Conservation (phyloP, 345 rosid genomes). For the Moricandia arvensis region DNA sequence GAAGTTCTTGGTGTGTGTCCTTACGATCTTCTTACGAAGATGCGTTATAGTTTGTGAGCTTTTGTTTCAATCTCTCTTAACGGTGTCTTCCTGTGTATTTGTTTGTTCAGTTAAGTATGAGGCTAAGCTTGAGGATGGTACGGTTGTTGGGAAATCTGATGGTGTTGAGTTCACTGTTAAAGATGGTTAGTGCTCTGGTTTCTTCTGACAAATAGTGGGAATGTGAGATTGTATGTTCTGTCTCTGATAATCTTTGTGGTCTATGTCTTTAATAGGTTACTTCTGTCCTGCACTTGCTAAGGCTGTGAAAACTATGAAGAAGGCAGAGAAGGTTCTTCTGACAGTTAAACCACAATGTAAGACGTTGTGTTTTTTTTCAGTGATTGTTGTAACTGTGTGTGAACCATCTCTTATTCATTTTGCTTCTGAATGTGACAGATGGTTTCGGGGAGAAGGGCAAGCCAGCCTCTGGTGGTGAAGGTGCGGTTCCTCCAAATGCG, state of each 20-base stretch:
- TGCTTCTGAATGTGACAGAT: constrained; percentile 42
- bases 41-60: neutral
- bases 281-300: constrained; percentile 80
- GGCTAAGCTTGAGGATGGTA: constrained; percentile 76
- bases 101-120: constrained; percentile 62
- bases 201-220: neutral
- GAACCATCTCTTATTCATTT: neutral
- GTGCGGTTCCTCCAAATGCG: constrained; percentile 83
- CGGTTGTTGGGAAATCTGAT: constrained; percentile 61
- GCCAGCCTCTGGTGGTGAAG: constrained; percentile 49
- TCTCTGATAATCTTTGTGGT: neutral
- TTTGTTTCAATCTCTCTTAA: neutral
- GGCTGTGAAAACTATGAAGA: constrained; percentile 94
- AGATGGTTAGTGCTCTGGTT: constrained; percentile 51
- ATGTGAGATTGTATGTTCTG: neutral
- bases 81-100: neutral
- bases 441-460: constrained; percentile 94
- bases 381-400: neutral
- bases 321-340: constrained; percentile 68
- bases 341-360: constrained; percentile 61
- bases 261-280: constrained; percentile 45
- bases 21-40: no score
- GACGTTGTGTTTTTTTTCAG: neutral
- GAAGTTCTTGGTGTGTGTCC: constrained; percentile 61
- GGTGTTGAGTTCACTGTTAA: constrained; percentile 74